phyloP scores from a whole-genome alignment of 2,329 filamentous ascomycete genomes.

The Colletotrichum camelliae region DNA sequence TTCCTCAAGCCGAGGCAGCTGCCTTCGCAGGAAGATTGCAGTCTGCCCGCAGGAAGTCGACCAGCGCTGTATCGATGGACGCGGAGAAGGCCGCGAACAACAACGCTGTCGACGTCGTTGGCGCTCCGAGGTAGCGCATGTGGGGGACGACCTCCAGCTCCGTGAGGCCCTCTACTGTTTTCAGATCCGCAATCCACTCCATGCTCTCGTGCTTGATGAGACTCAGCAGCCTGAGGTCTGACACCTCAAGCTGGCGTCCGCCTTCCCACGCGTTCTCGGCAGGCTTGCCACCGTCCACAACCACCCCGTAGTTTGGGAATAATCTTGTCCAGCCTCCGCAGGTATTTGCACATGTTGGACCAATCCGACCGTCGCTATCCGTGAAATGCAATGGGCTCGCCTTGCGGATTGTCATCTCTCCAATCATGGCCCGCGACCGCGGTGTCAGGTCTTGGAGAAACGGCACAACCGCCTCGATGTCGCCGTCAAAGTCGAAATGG shows the following conservation, averaged over 20 bases:
- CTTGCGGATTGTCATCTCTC: constrained; percentile 59
- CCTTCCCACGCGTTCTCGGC: constrained; percentile 53
- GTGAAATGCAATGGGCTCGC: constrained; percentile 59
- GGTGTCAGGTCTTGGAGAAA: constrained; percentile 64
- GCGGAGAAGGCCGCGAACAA: constrained; percentile 65
- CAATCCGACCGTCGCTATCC: constrained; percentile 50
- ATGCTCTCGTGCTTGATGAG: constrained; percentile 53
- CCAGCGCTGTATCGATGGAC: constrained; percentile 62
- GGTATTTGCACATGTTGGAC: constrained; percentile 54
- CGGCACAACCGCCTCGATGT: constrained; percentile 64
- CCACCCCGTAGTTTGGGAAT: constrained; percentile 51
- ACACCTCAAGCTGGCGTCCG: constrained; percentile 47
- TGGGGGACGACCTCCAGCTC: constrained; percentile 58
- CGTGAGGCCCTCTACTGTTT: constrained; percentile 52
- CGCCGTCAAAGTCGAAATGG: constrained; percentile 63
- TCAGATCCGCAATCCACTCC: constrained; percentile 63
- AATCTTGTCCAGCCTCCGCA: constrained; percentile 36
- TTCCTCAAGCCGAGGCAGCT: background rate
- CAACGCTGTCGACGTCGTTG: constrained; percentile 58
- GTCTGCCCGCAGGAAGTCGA: constrained; percentile 51
- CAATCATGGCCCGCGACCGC: constrained; percentile 50
- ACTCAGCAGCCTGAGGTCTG: constrained; percentile 52
- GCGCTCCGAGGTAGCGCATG: constrained; percentile 58
- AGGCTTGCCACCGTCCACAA: constrained; percentile 61
- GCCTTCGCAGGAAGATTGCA: constrained; percentile 10